phyloP scores from a whole-genome alignment of 2,329 filamentous ascomycete species.

The Fusarium bulbicola region DNA sequence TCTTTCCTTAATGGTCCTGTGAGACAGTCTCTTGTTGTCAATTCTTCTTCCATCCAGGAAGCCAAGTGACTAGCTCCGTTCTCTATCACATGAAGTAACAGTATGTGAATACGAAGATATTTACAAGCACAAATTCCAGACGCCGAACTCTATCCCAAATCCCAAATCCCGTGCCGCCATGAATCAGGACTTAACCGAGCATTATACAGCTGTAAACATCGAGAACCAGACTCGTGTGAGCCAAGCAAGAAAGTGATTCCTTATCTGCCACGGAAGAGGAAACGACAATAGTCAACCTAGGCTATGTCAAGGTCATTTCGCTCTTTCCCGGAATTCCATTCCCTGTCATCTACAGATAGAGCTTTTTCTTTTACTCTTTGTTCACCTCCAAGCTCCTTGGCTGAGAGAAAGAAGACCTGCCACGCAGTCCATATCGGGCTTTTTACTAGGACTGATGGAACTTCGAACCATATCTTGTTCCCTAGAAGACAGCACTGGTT shows the following conservation, averaged over 20 bases:
- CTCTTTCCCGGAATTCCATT: conserved; percentile 20
- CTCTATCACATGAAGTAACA: conserved; percentile 15
- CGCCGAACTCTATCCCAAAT: conserved; percentile 16
- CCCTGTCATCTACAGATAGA: conserved; percentile 7
- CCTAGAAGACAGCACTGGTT: conserved; percentile 31
- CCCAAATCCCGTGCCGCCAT: conserved; percentile 10
- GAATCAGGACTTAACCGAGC: conserved; percentile 30
- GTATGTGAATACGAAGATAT: conserved; percentile 36
- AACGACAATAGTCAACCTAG: conserved; percentile 20
- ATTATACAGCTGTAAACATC: conserved; percentile 27
- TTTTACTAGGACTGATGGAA: conserved; percentile 74
- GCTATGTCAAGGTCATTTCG: conserved; percentile 19
- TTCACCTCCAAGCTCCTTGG: conserved; percentile 85
- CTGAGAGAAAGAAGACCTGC: conserved; percentile 89
- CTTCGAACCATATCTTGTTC: conserved; percentile 72
- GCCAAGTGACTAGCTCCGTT: conserved; percentile 15
- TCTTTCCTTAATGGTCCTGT: neutral
- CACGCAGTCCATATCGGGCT: conserved; percentile 86
- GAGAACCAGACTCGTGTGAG: conserved; percentile 23
- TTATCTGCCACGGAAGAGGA: conserved; percentile 17
- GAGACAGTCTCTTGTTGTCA: conserved; percentile 12
- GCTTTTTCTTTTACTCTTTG: neutral
- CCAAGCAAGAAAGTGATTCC: conserved; percentile 29
- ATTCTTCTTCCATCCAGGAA: conserved; percentile 32
- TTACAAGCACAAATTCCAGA: conserved; percentile 36